Conservation (phyloP, 1,284 basidiomycete species). For the Afroboletus lepidellus region DNA sequence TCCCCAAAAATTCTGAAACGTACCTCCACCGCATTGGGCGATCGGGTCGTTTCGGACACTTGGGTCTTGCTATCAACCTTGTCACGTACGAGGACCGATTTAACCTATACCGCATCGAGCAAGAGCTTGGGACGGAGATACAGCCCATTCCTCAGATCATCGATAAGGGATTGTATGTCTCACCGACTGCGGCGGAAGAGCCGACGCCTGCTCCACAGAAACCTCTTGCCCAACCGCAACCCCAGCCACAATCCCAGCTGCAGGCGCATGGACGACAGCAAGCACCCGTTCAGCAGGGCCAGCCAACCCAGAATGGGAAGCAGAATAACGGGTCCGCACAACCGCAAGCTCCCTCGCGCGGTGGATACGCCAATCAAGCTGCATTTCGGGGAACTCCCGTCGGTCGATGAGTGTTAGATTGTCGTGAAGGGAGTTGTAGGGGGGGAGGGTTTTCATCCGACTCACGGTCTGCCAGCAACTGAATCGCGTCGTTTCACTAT, state of each 20-base stretch:
- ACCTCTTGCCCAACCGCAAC: conserved; percentile 27
- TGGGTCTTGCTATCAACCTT: conserved; percentile 96
- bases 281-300: conserved; percentile 19
- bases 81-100: conserved; percentile 97
- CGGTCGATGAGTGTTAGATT: conserved; percentile 25
- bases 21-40: conserved; percentile 98
- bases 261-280: conserved; percentile 26
- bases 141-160: conserved; percentile 92
- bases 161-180: conserved; percentile 92
- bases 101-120: conserved; percentile 97
- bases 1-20: conserved; percentile 98
- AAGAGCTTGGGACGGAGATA: conserved; percentile 98
- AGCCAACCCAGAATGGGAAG: conserved; percentile 28
- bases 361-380: conserved; percentile 25
- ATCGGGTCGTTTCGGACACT: conserved; percentile 94
- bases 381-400: conserved; percentile 30
- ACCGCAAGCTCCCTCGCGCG: conserved; percentile 22
- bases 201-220: conserved; percentile 41
- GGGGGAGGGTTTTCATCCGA: conserved; percentile 11
- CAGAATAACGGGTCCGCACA: conserved; percentile 27
- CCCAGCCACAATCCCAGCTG: conserved; percentile 34
- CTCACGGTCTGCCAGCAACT: conserved; percentile 11
- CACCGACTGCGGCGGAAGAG: conserved; percentile 58
- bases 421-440: background rate
- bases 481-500: conserved; percentile 14